Evolutionary conservation across 768 basidiomycete species (phyloP).

Genomic region (Trametes cubensis): DNA sequence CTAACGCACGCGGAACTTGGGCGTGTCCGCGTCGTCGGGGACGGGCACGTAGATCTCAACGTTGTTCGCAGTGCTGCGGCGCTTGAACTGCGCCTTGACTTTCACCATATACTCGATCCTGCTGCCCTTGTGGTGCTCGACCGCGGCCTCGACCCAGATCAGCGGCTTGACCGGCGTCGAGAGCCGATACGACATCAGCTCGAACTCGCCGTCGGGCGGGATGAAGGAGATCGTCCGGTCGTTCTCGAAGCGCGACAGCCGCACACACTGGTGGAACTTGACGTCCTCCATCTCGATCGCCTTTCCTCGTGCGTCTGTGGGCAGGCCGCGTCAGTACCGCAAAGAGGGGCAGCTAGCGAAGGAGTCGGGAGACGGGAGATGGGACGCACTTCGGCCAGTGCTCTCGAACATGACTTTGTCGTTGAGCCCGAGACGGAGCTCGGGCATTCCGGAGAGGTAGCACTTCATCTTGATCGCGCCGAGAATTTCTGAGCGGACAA

Average conservation of each 20-base stretch:
- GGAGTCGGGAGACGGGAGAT: too few species aligned
- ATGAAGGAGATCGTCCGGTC: constrained; percentile 99
- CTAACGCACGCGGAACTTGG: constrained; percentile 84
- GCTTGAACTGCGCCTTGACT: constrained; percentile 95
- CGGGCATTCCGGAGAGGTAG: constrained; percentile 98
- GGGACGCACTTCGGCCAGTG: constrained; percentile 84
- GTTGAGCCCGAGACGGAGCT: constrained; percentile 91
- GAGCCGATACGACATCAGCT: constrained; percentile 96
- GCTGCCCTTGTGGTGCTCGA: constrained; percentile 90
- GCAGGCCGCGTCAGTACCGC: too few species aligned
- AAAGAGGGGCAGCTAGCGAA: too few species aligned
- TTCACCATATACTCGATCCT: constrained; percentile 96
- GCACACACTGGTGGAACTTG: constrained; percentile 99
- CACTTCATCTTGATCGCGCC: constrained; percentile 99
- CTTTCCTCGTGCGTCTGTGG: constrained; percentile 85
- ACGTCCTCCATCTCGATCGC: constrained; percentile 99
- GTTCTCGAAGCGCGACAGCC: constrained; percentile 95
- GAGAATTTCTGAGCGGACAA: constrained; percentile 95
- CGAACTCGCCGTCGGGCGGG: constrained; percentile 98
- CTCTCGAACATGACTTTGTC: constrained; percentile 99
- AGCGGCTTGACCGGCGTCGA: constrained; percentile 96
- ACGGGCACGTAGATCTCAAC: constrained; percentile 99
- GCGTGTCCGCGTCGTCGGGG: constrained; percentile 97
- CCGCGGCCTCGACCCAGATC: constrained; percentile 97
- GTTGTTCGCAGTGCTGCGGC: constrained; percentile 95